Base-by-base conservation (phyloP, 192 early-diverging fungal species). In the Phycomyces blakesleeanus region DNA sequence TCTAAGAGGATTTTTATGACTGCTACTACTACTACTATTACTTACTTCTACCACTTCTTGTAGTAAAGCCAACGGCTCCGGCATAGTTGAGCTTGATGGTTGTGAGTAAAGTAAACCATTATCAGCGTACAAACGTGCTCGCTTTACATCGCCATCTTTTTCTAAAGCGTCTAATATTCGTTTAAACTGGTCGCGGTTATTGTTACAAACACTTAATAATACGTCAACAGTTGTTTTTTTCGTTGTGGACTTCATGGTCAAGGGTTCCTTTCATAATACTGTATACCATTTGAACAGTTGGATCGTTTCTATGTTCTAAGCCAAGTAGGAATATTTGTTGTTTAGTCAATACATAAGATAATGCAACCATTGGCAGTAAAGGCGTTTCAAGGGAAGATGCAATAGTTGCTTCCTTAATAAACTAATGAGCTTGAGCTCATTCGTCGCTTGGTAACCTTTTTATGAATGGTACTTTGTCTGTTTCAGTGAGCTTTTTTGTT, bases 351-450 rank as follows among this genome's bases (percentile, higher is more conserved):
- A 59, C 41, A 59, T 59, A 59, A 27, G 24, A 24, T 10, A 44
- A 15, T 59, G 41, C 57, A 59, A 49, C 57, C 42, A 59, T 59
- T 2, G 24, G 24, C 38, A 38, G n/a, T 57, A 57, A 21, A 9
- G 29, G 37, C 37, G 55, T 39, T 5, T 41, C 10, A 11, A 57
- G 22, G 20, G 22, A 57, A 9, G 11, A 16, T 1, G 29, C n/a
- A 10, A 57, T 57, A 2, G 55, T 57, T 40, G 12, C 7, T 57
- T 57, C 22, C n/a, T n/a, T 57, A 9, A 57, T 57, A 0, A 57
- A 57, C 2, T 22, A 41, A 41, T 57, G 37, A 6, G n/a, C 55
- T 58, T 61, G 49, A 38, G 47, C 59, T 47, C 49, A 61, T 21
- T 9, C 5, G 26, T 34, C 26, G 49, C n/a, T 25, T n/a, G 59